phyloP scores from a whole-genome alignment of 176 grass and related monocot genomes.

The Juncus effusus region DNA sequence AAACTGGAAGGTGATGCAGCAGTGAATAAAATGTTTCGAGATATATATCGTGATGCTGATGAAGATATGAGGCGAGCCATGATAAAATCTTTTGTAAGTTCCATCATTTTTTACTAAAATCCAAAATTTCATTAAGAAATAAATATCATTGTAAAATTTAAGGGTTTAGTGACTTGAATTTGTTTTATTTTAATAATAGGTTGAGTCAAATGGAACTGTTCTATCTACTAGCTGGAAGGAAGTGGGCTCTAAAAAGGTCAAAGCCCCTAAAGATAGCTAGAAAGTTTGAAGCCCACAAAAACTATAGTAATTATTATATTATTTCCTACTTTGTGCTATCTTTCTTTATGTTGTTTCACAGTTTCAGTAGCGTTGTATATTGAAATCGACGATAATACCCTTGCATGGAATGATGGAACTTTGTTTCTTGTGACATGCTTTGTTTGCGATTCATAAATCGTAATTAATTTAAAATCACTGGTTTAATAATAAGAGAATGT shows the following conservation, averaged over 20 bases:
- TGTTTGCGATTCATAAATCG: too few relatives aligned
- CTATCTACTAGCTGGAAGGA: conserved; percentile 89
- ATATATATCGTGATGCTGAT: conserved; percentile 71
- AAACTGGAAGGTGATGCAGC: conserved; percentile 86
- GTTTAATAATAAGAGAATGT: too few relatives aligned
- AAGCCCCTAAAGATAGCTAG: conserved; percentile 39
- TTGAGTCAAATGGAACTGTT: conserved; percentile 85
- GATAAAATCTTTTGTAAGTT: conserved; percentile 77
- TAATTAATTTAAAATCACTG: too few relatives aligned
- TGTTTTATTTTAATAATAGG: conserved; percentile 34
- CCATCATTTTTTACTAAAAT: neutral
- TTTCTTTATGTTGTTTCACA: too few relatives aligned
- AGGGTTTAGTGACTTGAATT: neutral
- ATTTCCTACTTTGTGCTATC: too few relatives aligned
- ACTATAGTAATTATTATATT: too few relatives aligned
- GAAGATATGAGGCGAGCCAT: conserved; percentile 78
- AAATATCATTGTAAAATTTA: neutral
- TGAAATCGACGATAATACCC: too few relatives aligned
- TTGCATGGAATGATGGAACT: too few relatives aligned
- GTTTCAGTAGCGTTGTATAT: too few relatives aligned
- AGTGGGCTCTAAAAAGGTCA: conserved; percentile 53
- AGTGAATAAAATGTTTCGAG: conserved; percentile 71
- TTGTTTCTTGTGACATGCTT: too few relatives aligned
- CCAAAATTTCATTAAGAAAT: neutral
- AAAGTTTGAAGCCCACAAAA: too few relatives aligned